Evolutionary conservation across 306 rosid species (phyloP).

Genomic region (Gillenia trifoliata): DNA sequence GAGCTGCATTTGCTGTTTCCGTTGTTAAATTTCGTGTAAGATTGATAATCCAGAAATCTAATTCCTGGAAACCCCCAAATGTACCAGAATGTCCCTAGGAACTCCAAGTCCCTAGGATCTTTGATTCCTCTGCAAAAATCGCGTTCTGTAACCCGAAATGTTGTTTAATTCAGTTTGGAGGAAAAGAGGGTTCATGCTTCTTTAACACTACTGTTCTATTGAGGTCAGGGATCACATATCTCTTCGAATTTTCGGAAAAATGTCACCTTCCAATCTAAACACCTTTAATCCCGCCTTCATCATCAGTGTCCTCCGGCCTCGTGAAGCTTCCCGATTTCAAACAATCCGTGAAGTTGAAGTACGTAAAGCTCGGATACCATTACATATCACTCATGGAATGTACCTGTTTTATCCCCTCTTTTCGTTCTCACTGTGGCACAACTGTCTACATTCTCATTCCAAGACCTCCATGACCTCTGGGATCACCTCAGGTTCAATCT

Average conservation of each 20-base stretch:
- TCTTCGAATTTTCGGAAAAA: conserved; percentile 13
- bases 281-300: conserved; percentile 24
- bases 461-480: conserved; percentile 46
- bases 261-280: conserved; percentile 31
- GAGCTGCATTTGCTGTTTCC: conserved; percentile 13
- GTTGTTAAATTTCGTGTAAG: background rate
- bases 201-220: conserved; percentile 13
- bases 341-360: conserved; percentile 50
- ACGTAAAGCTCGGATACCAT: conserved; percentile 60
- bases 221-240: background rate
- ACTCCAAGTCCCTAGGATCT: background rate
- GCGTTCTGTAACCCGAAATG: background rate
- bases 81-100: background rate
- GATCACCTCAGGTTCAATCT: conserved; percentile 44
- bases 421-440: conserved; percentile 28
- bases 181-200: conserved; percentile 8
- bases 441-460: conserved; percentile 39
- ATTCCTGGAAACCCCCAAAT: background rate
- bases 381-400: conserved; percentile 56
- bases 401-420: conserved; percentile 38
- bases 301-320: conserved; percentile 21
- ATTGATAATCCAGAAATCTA: background rate
- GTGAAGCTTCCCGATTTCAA: conserved; percentile 48
- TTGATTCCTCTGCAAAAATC: conserved; percentile 8
- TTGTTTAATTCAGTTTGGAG: conserved; percentile 14